Conservation (phyloP, 164 flowering plant genomes). For the Vitis labrusca region DNA sequence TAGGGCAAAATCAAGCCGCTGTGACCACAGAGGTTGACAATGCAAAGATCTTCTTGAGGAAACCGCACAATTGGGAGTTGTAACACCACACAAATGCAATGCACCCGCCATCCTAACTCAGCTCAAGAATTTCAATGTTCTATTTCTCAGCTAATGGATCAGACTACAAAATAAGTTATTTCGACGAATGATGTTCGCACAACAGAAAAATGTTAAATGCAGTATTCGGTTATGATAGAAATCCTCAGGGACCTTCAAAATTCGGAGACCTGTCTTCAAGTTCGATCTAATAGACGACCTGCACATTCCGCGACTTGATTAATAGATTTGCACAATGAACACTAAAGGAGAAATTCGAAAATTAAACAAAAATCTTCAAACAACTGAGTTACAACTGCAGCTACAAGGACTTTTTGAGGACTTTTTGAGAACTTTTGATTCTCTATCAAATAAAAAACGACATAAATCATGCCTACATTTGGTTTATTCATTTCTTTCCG, state of each 20-base stretch:
- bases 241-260: no score
- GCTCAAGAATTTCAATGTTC: background rate
- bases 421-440: no score
- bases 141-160: background rate
- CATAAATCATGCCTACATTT: no score
- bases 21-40: conserved; percentile 5
- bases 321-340: no score
- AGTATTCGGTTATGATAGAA: background rate
- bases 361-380: no score
- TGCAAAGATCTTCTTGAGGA: conserved; percentile 11
- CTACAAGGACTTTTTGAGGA: no score
- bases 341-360: no score
- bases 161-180: background rate
- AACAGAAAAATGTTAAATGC: no score
- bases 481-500: no score
- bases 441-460: no score
- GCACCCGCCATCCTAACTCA: conserved; percentile 38
- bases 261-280: background rate
- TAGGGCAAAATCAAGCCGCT: conserved; percentile 15
- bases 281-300: background rate
- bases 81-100: conserved; percentile 37
- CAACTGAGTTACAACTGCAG: no score
- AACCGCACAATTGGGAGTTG: conserved; percentile 14
- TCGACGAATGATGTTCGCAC: conserved; percentile 5
- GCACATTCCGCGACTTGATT: background rate